Evolutionary conservation across 495 filamentous ascomycete species (phyloP).

Genomic region (Cudoniella acicularis): DNA sequence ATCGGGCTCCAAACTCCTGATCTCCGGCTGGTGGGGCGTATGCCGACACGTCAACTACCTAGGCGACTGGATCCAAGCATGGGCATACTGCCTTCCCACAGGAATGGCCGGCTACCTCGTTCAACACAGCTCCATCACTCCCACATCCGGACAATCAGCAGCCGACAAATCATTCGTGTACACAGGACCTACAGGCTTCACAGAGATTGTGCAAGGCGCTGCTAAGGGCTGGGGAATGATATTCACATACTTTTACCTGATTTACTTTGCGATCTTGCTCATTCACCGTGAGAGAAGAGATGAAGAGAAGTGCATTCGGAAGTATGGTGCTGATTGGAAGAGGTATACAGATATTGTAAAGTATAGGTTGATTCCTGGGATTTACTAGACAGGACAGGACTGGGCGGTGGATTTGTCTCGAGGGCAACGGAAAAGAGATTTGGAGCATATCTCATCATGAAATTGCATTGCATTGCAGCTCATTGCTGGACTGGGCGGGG

Average conservation of each 20-base stretch:
- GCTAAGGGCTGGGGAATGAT: constrained; percentile 77
- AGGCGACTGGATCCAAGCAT: constrained; percentile 94
- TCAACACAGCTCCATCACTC: constrained; percentile 44
- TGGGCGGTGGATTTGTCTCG: no score
- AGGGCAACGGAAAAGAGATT: no score
- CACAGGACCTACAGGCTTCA: constrained; percentile 26
- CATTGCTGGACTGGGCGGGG: no score
- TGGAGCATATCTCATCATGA: no score
- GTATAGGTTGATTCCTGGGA: constrained; percentile 83
- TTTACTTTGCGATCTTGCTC: constrained; percentile 88
- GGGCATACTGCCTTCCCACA: constrained; percentile 89
- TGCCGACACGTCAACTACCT: constrained; percentile 95
- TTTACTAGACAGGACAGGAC: no score
- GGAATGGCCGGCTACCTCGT: constrained; percentile 77
- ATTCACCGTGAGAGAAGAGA: constrained; percentile 89
- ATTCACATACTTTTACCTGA: constrained; percentile 90
- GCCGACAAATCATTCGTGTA: constrained; percentile 40
- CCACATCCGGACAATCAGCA: constrained; percentile 47
- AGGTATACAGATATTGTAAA: constrained; percentile 80
- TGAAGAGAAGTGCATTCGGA: constrained; percentile 85
- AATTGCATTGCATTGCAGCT: no score
- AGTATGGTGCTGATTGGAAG: constrained; percentile 94
- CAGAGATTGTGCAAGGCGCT: constrained; percentile 64
- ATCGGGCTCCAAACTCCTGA: constrained; percentile 73
- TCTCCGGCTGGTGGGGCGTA: constrained; percentile 91